Percentiles rank a stretch among this genome's conserved stretches.
Evolutionary conservation across 2,329 filamentous ascomycete genomes (phyloP).

Genomic region (Fusarium tanahbumbuense): DNA sequence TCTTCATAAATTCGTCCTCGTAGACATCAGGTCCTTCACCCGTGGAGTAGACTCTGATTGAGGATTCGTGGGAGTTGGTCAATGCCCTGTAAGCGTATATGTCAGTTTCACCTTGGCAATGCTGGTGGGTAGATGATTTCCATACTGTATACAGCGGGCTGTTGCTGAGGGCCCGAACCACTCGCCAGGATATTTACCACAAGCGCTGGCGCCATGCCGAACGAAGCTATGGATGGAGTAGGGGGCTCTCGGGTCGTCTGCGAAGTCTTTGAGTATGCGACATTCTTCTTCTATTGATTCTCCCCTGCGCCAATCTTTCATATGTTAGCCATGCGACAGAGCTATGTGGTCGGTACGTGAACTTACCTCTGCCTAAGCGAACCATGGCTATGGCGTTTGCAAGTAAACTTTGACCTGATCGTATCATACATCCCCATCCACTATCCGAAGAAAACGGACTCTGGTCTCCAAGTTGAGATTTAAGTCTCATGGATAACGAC

Average conservation of each 20-base stretch:
- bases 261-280: constrained; percentile 81
- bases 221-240: constrained; percentile 98
- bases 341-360: not conserved
- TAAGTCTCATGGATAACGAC: constrained; percentile 85
- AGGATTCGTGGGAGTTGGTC: constrained; percentile 71
- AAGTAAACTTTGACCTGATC: constrained; percentile 91
- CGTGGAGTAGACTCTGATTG: constrained; percentile 85
- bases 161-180: constrained; percentile 99
- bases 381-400: constrained; percentile 84
- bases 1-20: constrained; percentile 84
- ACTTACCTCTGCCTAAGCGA: constrained; percentile 79
- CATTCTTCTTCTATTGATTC: constrained; percentile 70
- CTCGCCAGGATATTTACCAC: constrained; percentile 94
- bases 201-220: constrained; percentile 83
- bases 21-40: constrained; percentile 93
- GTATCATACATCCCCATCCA: constrained; percentile 99
- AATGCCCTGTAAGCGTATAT: constrained; percentile 69
- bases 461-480: constrained; percentile 81
- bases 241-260: constrained; percentile 85
- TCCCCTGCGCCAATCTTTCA: constrained; percentile 78
- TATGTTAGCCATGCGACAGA: constrained; percentile 20
- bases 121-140: constrained; percentile 52
- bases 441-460: constrained; percentile 91
- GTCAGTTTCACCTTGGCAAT: not conserved
- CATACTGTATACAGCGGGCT: constrained; percentile 88